Evolutionary conservation across 768 basidiomycete genomes (phyloP).

Genomic region (Macrocybe gigantea): DNA sequence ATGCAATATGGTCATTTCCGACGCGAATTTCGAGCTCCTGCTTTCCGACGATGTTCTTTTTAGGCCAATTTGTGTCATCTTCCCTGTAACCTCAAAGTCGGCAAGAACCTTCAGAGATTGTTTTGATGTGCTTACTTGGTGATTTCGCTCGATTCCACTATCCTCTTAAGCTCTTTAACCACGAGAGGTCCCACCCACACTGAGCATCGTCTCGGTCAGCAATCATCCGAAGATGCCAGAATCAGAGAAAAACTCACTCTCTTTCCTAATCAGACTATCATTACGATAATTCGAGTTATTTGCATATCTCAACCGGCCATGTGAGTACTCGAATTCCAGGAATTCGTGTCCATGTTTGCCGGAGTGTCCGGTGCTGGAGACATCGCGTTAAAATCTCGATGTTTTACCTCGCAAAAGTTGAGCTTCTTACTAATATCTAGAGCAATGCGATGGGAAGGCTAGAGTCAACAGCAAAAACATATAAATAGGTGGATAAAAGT

Average conservation of each 20-base stretch:
- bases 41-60: conserved; percentile 98
- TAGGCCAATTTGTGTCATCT: conserved; percentile 98
- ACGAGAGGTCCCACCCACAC: conserved; percentile 95
- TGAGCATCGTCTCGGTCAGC: conserved; percentile 22
- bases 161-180: conserved; percentile 90
- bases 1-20: conserved; percentile 93
- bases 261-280: conserved; percentile 96
- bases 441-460: conserved; percentile 2
- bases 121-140: conserved; percentile 62
- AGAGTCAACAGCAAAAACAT: conserved; percentile 1
- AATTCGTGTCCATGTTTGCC: conserved; percentile 98
- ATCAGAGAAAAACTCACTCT: conserved; percentile 57
- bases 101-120: background rate
- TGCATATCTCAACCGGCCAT: conserved; percentile 94
- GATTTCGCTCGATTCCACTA: conserved; percentile 90
- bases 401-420: no score
- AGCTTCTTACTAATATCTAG: conserved; percentile 34
- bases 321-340: conserved; percentile 96
- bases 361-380: conserved; percentile 87
- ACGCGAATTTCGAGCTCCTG: conserved; percentile 95
- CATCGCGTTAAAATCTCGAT: background rate
- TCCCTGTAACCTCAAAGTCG: conserved; percentile 50
- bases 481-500: conserved; percentile 8
- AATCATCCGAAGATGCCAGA: background rate
- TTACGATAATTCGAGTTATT: conserved; percentile 99